Percentiles rank a stretch among this genome's conserved stretches.
These are phyloP conservation scores for Colletotrichum zoysiae DNA, from an alignment of 2,329 filamentous ascomycete species.

Conservation along the genomic window DNA sequence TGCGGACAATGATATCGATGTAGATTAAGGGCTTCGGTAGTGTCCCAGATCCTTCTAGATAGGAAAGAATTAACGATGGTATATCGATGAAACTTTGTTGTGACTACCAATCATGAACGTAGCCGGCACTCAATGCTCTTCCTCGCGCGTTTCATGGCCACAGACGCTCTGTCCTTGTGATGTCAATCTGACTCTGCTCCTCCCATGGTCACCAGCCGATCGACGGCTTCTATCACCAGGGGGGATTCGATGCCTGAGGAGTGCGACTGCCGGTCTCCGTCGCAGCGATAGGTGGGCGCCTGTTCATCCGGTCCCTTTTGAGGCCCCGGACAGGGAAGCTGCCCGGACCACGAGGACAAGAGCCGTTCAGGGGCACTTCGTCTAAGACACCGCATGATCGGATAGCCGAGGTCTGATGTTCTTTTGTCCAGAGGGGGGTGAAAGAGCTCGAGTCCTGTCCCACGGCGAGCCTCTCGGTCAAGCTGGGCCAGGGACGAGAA, in stretches of 20 bases:
- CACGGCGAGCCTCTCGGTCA: not conserved
- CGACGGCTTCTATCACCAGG: not conserved
- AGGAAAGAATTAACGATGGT: not conserved
- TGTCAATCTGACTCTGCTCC: not conserved
- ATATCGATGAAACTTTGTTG: not conserved
- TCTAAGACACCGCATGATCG: constrained; percentile 31
- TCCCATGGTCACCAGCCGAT: not conserved
- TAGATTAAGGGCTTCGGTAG: not conserved
- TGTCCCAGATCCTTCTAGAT: too few relatives aligned
- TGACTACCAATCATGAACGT: not conserved
- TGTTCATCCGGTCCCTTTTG: not conserved
- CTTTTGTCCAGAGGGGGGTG: constrained; percentile 4
- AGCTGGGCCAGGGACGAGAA: not conserved
- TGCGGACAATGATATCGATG: not conserved
- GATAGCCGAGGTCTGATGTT: constrained; percentile 23
- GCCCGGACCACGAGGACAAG: constrained; percentile 6
- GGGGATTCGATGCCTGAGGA: not conserved
- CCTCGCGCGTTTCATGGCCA: not conserved
- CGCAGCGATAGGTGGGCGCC: not conserved
- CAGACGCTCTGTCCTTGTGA: not conserved
- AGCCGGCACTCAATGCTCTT: not conserved
- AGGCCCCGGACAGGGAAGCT: not conserved
- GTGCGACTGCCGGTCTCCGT: not conserved
- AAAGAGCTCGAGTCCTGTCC: constrained; percentile 13
- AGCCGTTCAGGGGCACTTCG: constrained; percentile 20